These are phyloP conservation scores for Bocquillonia castaneifolia DNA, from an alignment of 441 rosid species.

Conservation along the genomic window DNA sequence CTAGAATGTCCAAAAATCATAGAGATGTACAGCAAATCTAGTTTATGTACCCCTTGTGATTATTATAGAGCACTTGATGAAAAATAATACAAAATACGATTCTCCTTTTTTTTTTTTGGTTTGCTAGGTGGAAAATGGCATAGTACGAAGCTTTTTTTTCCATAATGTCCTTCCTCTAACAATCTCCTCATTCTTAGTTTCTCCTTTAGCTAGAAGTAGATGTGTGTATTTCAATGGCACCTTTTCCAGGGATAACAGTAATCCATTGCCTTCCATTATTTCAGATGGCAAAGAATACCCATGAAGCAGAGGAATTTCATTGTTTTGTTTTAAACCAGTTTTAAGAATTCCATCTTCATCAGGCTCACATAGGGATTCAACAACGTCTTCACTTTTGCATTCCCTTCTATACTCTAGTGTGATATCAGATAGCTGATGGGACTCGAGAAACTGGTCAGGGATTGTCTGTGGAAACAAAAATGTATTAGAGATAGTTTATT, in stretches of 20 bases:
- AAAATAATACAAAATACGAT: background rate
- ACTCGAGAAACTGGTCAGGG: conserved; percentile 48
- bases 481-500: background rate
- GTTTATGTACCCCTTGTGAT: background rate
- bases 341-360: conserved; percentile 41
- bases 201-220: conserved; percentile 42
- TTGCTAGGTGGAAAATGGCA: conserved; percentile 23
- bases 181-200: conserved; percentile 39
- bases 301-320: conserved; percentile 25
- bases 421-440: conserved; percentile 45
- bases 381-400: conserved; percentile 50
- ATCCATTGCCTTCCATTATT: conserved; percentile 40
- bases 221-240: conserved; percentile 45
- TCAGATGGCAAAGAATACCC: conserved; percentile 44
- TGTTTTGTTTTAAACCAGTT: conserved; percentile 23
- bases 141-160: conserved; percentile 35
- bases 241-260: conserved; percentile 33
- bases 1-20: conserved; percentile 11
- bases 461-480: conserved; percentile 36
- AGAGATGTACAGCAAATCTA: conserved; percentile 12
- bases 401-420: conserved; percentile 52
- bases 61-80: conserved; percentile 12
- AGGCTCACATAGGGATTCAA: conserved; percentile 54
- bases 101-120: background rate
- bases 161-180: conserved; percentile 59